Percentiles rank a stretch among this genome's conserved stretches.
phyloP scores from a whole-genome alignment of 2,329 filamentous ascomycete genomes.

The Pseudocercospora eumusae region DNA sequence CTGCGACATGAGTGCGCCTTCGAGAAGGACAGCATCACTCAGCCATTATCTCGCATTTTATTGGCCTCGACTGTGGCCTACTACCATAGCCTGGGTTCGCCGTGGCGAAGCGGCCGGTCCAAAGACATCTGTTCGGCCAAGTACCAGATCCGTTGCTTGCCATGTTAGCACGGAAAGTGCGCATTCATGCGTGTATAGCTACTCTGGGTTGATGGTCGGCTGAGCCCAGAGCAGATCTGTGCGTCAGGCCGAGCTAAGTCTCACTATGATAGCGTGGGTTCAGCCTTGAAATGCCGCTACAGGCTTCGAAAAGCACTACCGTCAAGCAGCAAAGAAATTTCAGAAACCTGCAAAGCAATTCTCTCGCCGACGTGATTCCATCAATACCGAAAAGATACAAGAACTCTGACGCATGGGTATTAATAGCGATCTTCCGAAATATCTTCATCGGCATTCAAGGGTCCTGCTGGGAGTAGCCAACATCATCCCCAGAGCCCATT shows the following conservation, averaged over 20 bases:
- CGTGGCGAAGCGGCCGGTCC: background rate
- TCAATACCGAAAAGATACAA: background rate
- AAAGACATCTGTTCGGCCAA: background rate
- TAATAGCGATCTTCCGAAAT: background rate
- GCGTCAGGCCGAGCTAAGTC: background rate
- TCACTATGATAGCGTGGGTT: background rate
- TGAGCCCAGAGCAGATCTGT: background rate
- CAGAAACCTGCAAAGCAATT: background rate
- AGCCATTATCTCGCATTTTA: background rate
- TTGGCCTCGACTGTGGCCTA: background rate
- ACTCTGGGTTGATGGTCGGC: background rate
- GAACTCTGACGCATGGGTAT: background rate
- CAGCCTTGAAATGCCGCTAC: background rate
- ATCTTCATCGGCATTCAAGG: slow-evolving; percentile 34
- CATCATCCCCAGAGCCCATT: slow-evolving; percentile 62
- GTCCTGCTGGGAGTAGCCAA: slow-evolving; percentile 64
- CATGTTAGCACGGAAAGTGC: background rate
- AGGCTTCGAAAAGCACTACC: background rate
- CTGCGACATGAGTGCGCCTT: background rate
- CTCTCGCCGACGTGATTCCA: background rate
- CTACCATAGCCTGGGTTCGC: background rate
- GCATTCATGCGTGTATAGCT: background rate
- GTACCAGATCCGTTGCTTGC: background rate
- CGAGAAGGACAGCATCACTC: background rate
- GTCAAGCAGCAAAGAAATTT: background rate